Conservation (phyloP, 2,329 filamentous ascomycete species). For the Venturia oleaginea region DNA sequence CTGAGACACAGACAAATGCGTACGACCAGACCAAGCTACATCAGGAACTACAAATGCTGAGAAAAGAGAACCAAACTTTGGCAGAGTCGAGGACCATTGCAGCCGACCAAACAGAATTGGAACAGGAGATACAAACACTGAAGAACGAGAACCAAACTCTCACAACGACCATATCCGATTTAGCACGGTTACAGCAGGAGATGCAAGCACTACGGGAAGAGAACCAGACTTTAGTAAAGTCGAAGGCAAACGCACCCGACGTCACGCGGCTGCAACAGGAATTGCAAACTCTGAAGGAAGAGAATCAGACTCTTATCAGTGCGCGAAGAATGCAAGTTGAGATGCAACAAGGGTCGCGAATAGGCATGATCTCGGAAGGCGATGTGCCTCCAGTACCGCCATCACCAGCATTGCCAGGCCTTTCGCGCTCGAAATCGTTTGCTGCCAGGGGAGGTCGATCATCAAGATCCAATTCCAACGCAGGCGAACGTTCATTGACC, state of each 20-base stretch:
- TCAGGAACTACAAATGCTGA: slow-evolving; percentile 69
- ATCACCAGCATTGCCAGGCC: slow-evolving; percentile 32
- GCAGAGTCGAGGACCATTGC: slow-evolving; percentile 58
- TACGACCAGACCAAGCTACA: slow-evolving; percentile 81
- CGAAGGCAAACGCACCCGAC: slow-evolving; percentile 67
- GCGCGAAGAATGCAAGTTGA: slow-evolving; percentile 41
- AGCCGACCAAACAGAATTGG: slow-evolving; percentile 75
- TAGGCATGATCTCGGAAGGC: slow-evolving; percentile 55
- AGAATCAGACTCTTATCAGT: slow-evolving; percentile 21
- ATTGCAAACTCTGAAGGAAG: slow-evolving; percentile 51
- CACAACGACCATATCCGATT: too few species aligned
- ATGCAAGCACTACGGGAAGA: slow-evolving; percentile 41
- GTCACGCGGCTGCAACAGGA: slow-evolving; percentile 82
- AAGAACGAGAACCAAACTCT: slow-evolving; percentile 21
- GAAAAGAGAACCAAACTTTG: slow-evolving; percentile 55
- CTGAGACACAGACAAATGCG: slow-evolving; percentile 61
- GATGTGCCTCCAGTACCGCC: slow-evolving; percentile 26
- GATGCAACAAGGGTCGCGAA: slow-evolving; percentile 37
- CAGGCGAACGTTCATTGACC: slow-evolving; percentile 14
- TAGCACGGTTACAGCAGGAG: too few species aligned
- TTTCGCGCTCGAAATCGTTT: slow-evolving; percentile 59
- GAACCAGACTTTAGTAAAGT: slow-evolving; percentile 50
- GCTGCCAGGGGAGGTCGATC: slow-evolving; percentile 36
- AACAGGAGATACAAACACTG: slow-evolving; percentile 71
- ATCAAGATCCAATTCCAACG: slow-evolving; percentile 13